Base-by-base conservation (phyloP, 148 eudicot genomes). In the Amaranthus cruentus region DNA sequence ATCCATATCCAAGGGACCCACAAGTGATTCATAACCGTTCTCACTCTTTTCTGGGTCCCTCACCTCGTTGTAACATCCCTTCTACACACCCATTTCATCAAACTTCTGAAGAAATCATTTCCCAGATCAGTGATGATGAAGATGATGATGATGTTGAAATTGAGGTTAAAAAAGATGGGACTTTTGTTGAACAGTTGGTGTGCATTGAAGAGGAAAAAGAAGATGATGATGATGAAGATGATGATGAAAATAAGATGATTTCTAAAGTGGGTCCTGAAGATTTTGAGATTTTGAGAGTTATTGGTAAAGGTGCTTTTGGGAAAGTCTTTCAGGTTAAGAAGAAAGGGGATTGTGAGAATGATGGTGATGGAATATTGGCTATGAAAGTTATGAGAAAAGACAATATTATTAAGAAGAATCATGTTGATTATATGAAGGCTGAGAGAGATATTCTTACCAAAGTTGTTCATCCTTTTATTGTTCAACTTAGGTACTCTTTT, bases 401-500 rank as follows among this genome's bases (percentile, higher is more conserved):
- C 70, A 84, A 85, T 4, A 87, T 90, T 46, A 88, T 92, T 28
- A 90, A 92, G 87, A 92, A 92, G 71, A 90, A 92, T 74, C 98
- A 92, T 80, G 90, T 88, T 38, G 93, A 92, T 86, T 92, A 92
- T 70, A 92, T 92, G 98, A 90, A 75, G 51, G 98, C 96, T 74
- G 98, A 92, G 80, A 90, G 98, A 79, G 96, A 92, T 88, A 92
- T 92, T 82, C 90, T 92, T 60, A 90, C 96, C 15, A 90, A 90
- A 84, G 89, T 92, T 47, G 86, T 83, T 70, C 93, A 92, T 72
- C 98, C 98, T 51, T 92, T 90, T 64, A 85, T 92, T 84, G 96
- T 92, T 49, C 96, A 85, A 81, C 96, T 92, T 63, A 83, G 87
- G n/a, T 92, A 86, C 75, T 92, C 96, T 66, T 92, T 92, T 84